Evolutionary conservation across 805 yeast genomes (phyloP).

Genomic region (Debaryomyces maramus): DNA sequence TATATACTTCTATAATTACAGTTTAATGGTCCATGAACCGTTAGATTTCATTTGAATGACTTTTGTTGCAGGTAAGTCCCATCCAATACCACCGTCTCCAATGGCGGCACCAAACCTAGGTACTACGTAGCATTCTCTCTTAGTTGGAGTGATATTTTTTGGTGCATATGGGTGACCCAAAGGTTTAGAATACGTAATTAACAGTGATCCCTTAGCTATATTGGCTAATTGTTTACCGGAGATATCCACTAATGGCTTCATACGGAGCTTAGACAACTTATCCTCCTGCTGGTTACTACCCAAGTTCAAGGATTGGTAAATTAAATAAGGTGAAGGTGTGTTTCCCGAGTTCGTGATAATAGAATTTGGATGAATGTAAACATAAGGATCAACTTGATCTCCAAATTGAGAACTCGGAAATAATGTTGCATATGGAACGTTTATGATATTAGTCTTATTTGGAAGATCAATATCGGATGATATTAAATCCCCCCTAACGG

Average conservation of each 20-base stretch:
- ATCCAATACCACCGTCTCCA: constrained; percentile 84
- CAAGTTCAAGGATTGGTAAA: constrained; percentile 65
- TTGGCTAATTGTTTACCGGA: constrained; percentile 74
- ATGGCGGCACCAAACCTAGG: constrained; percentile 85
- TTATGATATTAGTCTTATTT: constrained; percentile 56
- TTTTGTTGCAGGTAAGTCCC: constrained; percentile 82
- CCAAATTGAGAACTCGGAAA: constrained; percentile 42
- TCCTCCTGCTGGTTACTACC: constrained; percentile 48
- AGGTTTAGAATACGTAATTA: constrained; percentile 86
- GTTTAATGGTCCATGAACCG: constrained; percentile 64
- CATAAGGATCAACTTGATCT: constrained; percentile 50
- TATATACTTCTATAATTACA: constrained; percentile 4
- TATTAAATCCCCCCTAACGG: constrained; percentile 74
- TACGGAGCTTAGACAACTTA: constrained; percentile 49
- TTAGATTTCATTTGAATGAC: constrained; percentile 66
- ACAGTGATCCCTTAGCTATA: constrained; percentile 68
- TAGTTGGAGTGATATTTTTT: constrained; percentile 58
- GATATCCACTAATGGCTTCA: constrained; percentile 77
- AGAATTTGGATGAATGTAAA: constrained; percentile 81
- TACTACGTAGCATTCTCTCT: constrained; percentile 84
- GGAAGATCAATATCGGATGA: constrained; percentile 61
- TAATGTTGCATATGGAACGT: constrained; percentile 65
- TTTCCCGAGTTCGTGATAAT: constrained; percentile 59
- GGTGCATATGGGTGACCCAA: constrained; percentile 89
- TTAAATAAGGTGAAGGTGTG: constrained; percentile 76